Base-by-base conservation (phyloP, 2,329 filamentous ascomycete species). In the Arthrocladium fulminans region DNA sequence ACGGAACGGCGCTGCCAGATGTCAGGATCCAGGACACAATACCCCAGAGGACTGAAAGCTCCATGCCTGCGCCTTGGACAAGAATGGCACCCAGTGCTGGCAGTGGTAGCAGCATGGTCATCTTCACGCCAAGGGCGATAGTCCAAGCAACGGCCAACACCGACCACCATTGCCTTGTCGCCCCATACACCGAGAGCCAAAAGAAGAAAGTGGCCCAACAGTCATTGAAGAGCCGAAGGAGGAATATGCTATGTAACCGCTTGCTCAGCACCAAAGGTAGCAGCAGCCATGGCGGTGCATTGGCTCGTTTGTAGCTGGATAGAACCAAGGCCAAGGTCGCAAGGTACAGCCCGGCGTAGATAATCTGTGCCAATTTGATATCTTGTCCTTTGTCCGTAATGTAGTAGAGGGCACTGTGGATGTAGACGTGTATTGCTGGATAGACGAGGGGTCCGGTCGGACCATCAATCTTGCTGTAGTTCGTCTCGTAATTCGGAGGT, bases 191-290 rank as follows among this genome's bases (percentile, higher is more conserved):
- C n/a, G 87, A 79, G 15, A 81, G 65, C 79, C 88, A 97, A 52
- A 98, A 75, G 57, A 86, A 87, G 58, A 92, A 74, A 3, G 84
- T 79, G 15, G 89, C 89, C 63, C 95, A 86, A 58, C 88, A 87
- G 68, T 98, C 92, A 67, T 98, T 98, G 74, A 98, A 98, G 61
- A 90, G 83, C 37, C 92, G 80, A 48, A 98, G 75, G 57, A 98
- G 70, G 62, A 92, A 98, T 58, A 98, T 84, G 65, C 88, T 95
- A 66, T 98, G 92, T 22, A 97, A 71, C 29, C 92, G 80, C 67
- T 97, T 97, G 48, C 89, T 96, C 39, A 95, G 70, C 46, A 94
- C 77, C 43, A 98, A 76, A 51, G 97, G 74, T 0, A 88, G 83
- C 53, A 95, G 83, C 49, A 97, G 73, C 66, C 94, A 97, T 0